Base-by-base conservation (phyloP, 1,284 basidiomycete genomes). In the Tetrapyrgos nigripes region DNA sequence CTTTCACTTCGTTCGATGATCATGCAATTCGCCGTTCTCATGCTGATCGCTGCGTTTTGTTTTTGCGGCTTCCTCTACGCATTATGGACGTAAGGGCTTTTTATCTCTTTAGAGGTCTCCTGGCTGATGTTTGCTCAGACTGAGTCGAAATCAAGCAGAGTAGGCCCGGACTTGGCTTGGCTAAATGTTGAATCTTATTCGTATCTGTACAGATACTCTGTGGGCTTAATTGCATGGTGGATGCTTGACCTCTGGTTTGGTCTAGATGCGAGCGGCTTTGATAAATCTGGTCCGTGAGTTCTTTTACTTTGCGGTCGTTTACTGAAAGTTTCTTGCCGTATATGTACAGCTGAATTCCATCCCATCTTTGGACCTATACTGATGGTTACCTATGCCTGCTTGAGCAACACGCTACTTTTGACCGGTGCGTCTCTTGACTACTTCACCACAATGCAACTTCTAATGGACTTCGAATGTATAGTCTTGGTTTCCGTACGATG, bases 41-140 rank as follows among this genome's bases (percentile, higher is more conserved):
- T 97, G 92, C 70, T 89, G 37, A 92, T 97, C 24, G 96, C 95
- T 2, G 86, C 86, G 1, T 96, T 96, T 71, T 96, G 94, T 70
- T 94, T 94, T 67, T 86, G 84, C 40, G 94, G 95, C 3, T 98
- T 98, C 71, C 73, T 95, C 31, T 97, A 97, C 74, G 93, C 94
- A 0, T 80, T 97, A 19, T 96, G 89, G 87, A 96, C 93, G 82
- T 93, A 68, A 72, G 91, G 26, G 24, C 29, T 19, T 50, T 6
- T 37, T 24, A 49, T 23, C 4, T 19, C 28, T 24, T 33, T 14
- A 14, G 14, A 17, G 6, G 24, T n/a, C 47, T 35, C 21, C 51
- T 35, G 44, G 29, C 23, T 55, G 14, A 48, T 31, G 21, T 37
- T 60, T 53, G 35, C 46, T 59, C 46, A 91, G 89, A 13, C 67